Base-by-base conservation (phyloP, 2,329 filamentous ascomycete species). In the Diaporthe sp. region DNA sequence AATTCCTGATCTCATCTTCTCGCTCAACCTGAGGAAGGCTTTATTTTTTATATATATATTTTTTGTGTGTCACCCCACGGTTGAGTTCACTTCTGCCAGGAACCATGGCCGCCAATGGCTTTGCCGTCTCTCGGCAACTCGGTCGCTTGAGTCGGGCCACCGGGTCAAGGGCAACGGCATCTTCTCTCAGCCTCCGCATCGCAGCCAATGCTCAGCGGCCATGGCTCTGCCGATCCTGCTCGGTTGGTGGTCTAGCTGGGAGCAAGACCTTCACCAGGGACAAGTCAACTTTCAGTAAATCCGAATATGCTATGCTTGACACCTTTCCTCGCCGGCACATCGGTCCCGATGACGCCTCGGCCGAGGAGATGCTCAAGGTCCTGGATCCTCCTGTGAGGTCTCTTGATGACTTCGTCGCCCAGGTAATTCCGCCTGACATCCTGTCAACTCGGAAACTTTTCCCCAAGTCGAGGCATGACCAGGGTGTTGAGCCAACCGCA, bases 321-420 rank as follows among this genome's bases (percentile, higher is more conserved):
- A 90, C 91, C 53, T 97, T 98, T 80, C 88, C 93, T 72, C 89
- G 93, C 74, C 92, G 96, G 65, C 96, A 98, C 84, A 97, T 98
- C 84, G 96, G 96, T 1, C 95, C 95, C 4, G 92, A 93, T 69
- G 88, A 92, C 44, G 85, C 88, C 58, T 92, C 94, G 71, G 90
- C 92, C 1, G 86, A 92, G 77, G 87, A 92, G 80, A 98, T 98
- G 96, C 91, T 98, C 75, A 90, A 92, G 79, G 89, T 89, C 1
- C 87, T 98, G 53, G 92, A 94, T 74, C 94, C 95, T 25, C 94
- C 94, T 0, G 93, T 88, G 13, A 86, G 88, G 75, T 92, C 88
- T 59, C 84, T 98, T 74, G 95, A 98, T 77, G 92, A 94, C 37
- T 98, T 98, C 80, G 90, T 98, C 55, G 87, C 90, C 79, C 91